A percentile compares a stretch with the other conserved stretches of the same genome.
These are phyloP conservation scores for Naganishia vishniacii DNA, from an alignment of 768 basidiomycete genomes.

Conservation along the genomic window DNA sequence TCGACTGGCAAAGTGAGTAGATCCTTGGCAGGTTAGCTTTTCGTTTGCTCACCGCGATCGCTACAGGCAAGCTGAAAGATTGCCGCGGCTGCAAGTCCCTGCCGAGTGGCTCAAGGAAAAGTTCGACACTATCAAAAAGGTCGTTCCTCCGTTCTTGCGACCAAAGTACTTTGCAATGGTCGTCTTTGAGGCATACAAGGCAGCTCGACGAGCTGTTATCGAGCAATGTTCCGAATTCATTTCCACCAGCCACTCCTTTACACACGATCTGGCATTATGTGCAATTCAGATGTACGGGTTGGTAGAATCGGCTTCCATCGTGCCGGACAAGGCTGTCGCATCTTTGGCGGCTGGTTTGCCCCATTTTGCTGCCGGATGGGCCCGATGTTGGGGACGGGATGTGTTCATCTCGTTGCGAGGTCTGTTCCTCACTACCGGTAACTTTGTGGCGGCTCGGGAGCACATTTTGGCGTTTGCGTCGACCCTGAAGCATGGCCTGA, in stretches of 20 bases:
- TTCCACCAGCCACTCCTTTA: constrained; percentile 75
- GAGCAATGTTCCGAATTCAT: constrained; percentile 88
- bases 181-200: constrained; percentile 86
- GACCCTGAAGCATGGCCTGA: constrained; percentile 88
- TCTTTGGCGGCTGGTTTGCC: constrained; percentile 91
- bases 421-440: constrained; percentile 84
- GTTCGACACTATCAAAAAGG: constrained; percentile 70
- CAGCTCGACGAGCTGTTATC: constrained; percentile 70
- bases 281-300: constrained; percentile 73
- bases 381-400: constrained; percentile 87
- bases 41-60: no score
- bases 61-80: constrained; percentile 52
- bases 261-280: constrained; percentile 77
- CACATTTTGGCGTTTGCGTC: constrained; percentile 92
- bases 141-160: constrained; percentile 76
- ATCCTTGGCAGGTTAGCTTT: constrained; percentile 9
- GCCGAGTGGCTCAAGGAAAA: constrained; percentile 80
- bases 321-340: constrained; percentile 59
- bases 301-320: constrained; percentile 83
- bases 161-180: constrained; percentile 95
- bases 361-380: constrained; percentile 89
- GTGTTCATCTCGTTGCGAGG: constrained; percentile 89
- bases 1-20: constrained; percentile 64
- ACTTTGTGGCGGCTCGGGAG: constrained; percentile 61
- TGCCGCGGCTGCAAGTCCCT: constrained; percentile 66